A percentile compares a stretch with the other conserved stretches of the same genome.
phyloP scores from a whole-genome alignment of 805 yeast species.

The Candida quercuum region DNA sequence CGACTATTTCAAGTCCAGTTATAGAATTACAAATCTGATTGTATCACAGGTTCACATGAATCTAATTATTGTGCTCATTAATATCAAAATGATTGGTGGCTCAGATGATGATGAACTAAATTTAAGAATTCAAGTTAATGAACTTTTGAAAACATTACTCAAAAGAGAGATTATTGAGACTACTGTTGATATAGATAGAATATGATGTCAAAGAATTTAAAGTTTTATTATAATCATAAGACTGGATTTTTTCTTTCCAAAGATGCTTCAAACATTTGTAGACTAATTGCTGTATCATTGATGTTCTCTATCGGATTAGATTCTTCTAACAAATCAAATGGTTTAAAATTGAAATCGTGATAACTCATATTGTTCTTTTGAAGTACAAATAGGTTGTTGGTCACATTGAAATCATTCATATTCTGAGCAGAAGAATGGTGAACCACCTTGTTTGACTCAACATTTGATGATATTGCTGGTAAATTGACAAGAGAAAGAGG shows the following conservation, averaged over 20 bases:
- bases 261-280: conserved; percentile 49
- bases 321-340: conserved; percentile 58
- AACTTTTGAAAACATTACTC: conserved; percentile 32
- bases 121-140: conserved; percentile 43
- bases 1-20: conserved; percentile 47
- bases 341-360: conserved; percentile 34
- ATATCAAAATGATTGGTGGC: conserved; percentile 59
- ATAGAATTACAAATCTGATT: conserved; percentile 40
- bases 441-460: conserved; percentile 1
- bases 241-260: conserved; percentile 41
- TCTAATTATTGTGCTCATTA: conserved; percentile 51
- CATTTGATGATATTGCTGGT: conserved; percentile 17
- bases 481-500: conserved; percentile 22
- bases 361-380: conserved; percentile 25
- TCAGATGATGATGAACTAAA: conserved; percentile 63
- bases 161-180: conserved; percentile 29
- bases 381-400: conserved; percentile 21
- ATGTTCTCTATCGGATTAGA: conserved; percentile 39
- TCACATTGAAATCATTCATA: conserved; percentile 12
- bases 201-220: no score
- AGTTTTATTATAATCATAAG: neutral
- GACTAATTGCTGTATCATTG: conserved; percentile 50
- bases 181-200: conserved; percentile 37
- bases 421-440: conserved; percentile 8
- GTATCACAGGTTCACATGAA: conserved; percentile 60